Base-by-base conservation (phyloP, 1,284 basidiomycete genomes). In the Tetrapyrgos nigripes region DNA sequence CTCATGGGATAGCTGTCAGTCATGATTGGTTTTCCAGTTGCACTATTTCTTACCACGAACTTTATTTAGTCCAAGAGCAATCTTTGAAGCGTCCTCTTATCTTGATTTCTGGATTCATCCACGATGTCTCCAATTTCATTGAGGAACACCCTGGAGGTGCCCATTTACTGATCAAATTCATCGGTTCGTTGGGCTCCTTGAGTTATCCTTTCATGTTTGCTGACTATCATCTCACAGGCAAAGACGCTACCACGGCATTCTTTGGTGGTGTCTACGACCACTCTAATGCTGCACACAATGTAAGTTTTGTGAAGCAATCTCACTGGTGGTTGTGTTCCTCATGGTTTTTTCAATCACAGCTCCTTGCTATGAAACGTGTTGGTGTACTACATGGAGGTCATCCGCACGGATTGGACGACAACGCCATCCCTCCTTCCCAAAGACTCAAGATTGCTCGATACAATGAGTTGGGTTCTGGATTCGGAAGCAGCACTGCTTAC, bases 191-290 rank as follows among this genome's bases (percentile, higher is more conserved):
- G 67, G 90, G 90, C 53, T 91, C 91, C 63, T 85, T 91, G 1
- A 91, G 91, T 70, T 88, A 92, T 63, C 91, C 92, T 70, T 90
- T 14, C 31, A 87, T 37, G 91, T 92, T n/a, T 67, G 89, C 88
- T 23, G 90, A 64, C 81, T 85, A 67, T 45, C 82, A 62, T n/a
- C 24, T 55, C 26, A 21, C 23, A 52, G 92, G 92, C 46, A 88
- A 84, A 66, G 94, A 97, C 68, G 94, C 92, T 2, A 94, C 94
- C 0, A 91, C 92, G 0, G 94, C 94, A 3, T 97, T 97, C 84
- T 96, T 95, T 69, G 95, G 95, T 59, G 95, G 94, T 67, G 91
- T 96, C 1, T 96, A 96, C 71, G 93, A 96, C 64, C 94, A 97
- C 72, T 95, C 92, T 24, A 96, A 96, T 70, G 94, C 93, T 40